Evolutionary conservation across 1,284 basidiomycete species (phyloP).

Genomic region (Malassezia pachydermatis): DNA sequence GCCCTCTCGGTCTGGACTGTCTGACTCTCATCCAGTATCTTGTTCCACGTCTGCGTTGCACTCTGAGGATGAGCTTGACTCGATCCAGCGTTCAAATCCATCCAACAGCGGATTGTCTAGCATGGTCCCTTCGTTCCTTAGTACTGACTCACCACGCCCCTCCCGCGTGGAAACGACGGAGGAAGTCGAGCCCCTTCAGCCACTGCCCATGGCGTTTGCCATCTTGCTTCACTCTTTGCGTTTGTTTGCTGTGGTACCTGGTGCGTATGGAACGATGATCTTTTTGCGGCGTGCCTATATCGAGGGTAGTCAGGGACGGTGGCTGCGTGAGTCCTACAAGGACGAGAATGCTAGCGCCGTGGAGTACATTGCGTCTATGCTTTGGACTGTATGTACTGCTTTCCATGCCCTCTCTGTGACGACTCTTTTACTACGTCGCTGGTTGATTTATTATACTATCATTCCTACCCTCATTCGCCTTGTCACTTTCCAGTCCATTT

Average conservation of each 20-base stretch:
- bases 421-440: constrained; percentile 66
- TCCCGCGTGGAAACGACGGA: not conserved
- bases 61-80: too few relatives aligned
- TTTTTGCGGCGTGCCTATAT: constrained; percentile 28
- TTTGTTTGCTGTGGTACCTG: constrained; percentile 42
- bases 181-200: constrained; percentile 17
- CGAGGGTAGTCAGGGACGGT: constrained; percentile 11
- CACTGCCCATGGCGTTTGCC: constrained; percentile 26
- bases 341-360: constrained; percentile 15
- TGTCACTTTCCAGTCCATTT: constrained; percentile 68
- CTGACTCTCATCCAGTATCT: too few relatives aligned
- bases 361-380: constrained; percentile 22
- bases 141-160: not conserved
- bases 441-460: constrained; percentile 70
- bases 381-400: constrained; percentile 58
- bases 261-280: constrained; percentile 39
- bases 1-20: too few relatives aligned
- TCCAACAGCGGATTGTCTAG: not conserved
- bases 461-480: constrained; percentile 69
- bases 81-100: not conserved
- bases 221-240: constrained; percentile 37
- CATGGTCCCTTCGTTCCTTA: not conserved
- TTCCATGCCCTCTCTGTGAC: constrained; percentile 69
- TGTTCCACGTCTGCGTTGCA: too few relatives aligned
- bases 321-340: constrained; percentile 21